Conservation (phyloP, 306 rosid species). For the Medicago arabica region DNA sequence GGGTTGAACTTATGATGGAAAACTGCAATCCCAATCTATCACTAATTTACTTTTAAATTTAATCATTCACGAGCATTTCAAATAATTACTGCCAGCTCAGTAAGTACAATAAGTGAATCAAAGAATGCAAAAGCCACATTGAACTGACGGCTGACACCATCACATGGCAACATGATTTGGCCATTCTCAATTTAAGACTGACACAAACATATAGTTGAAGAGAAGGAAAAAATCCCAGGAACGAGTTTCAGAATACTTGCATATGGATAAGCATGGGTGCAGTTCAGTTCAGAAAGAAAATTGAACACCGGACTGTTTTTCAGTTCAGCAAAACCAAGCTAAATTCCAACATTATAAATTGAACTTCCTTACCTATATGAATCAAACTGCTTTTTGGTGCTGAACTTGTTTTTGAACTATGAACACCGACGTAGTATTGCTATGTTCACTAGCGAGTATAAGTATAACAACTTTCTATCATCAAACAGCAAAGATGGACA, state of each 20-base stretch:
- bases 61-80: not conserved
- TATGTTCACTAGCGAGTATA: not conserved
- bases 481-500: not conserved
- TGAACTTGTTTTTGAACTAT: too few relatives aligned
- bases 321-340: not conserved
- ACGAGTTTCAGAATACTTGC: not conserved
- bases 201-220: not conserved
- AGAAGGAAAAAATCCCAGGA: not conserved
- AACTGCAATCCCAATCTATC: not conserved
- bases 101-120: not conserved
- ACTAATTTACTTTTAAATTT: conserved; percentile 12
- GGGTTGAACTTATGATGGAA: not conserved
- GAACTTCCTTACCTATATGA: not conserved
- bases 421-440: not conserved
- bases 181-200: not conserved
- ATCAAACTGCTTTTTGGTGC: too few relatives aligned
- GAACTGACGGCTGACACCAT: not conserved
- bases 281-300: not conserved
- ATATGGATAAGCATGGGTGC: not conserved
- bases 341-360: not conserved
- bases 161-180: conserved; percentile 5
- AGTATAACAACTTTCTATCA: not conserved
- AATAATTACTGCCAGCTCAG: not conserved
- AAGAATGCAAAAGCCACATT: not conserved
- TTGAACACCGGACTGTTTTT: not conserved